Conservation (phyloP, 2,329 filamentous ascomycete species). For the Bipolaris sorokiniana region DNA sequence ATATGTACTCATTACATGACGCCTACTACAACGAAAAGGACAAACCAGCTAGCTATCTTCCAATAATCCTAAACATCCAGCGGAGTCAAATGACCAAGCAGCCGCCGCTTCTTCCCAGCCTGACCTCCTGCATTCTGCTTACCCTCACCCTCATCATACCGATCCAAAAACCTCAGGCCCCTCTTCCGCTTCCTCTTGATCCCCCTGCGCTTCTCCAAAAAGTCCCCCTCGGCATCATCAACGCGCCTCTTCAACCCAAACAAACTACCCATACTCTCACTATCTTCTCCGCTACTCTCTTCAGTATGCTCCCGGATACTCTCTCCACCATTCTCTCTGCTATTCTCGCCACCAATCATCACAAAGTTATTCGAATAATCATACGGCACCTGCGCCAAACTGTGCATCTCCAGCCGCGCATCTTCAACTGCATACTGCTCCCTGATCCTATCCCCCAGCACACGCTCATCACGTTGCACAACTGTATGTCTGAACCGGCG, state of each 20-base stretch:
- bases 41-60: too few species aligned
- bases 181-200: neutral
- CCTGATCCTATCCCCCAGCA: neutral
- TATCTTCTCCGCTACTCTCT: neutral
- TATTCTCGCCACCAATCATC: neutral
- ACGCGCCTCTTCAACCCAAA: neutral
- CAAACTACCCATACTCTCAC: neutral
- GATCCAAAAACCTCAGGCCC: neutral
- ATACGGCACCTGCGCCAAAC: neutral
- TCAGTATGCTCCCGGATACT: too few species aligned
- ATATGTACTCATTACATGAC: too few species aligned
- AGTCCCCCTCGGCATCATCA: neutral
- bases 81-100: neutral
- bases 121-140: too few species aligned
- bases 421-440: neutral
- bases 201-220: neutral
- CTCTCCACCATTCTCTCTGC: neutral
- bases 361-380: neutral
- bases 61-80: too few species aligned
- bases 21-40: too few species aligned
- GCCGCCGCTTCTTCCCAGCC: neutral
- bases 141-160: neutral
- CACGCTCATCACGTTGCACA: neutral
- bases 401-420: neutral
- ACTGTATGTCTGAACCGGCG: conserved; percentile 2